Percentiles rank a stretch among this genome's conserved stretches.
These are phyloP conservation scores for Phytophthora capsici DNA, from an alignment of 352 stramenopile genomes.

Conservation along the genomic window DNA sequence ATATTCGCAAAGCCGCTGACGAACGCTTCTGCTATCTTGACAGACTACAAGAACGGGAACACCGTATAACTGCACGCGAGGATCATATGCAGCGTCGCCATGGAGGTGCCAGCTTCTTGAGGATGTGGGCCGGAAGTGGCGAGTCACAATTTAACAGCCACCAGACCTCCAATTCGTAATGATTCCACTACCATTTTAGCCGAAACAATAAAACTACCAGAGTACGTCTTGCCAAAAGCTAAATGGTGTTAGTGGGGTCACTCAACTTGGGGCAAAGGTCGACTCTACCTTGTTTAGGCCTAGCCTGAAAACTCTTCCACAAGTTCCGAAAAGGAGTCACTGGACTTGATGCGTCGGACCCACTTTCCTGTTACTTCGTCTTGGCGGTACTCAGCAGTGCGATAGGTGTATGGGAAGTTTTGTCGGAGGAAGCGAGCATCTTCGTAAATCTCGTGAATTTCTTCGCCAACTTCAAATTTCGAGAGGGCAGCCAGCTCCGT, in stretches of 20 bases:
- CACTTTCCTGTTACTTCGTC: conserved; percentile 51
- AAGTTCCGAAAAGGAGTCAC: conserved; percentile 28
- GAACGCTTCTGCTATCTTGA: conserved; percentile 69
- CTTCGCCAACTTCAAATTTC: conserved; percentile 43
- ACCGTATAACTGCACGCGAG: conserved; percentile 55
- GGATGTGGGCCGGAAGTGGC: conserved; percentile 82
- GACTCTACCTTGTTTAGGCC: too few species aligned
- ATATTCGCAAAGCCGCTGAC: conserved; percentile 53
- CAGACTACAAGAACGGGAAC: conserved; percentile 63
- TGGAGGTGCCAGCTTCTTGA: conserved; percentile 67
- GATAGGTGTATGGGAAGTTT: conserved; percentile 71
- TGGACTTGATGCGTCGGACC: conserved; percentile 43
- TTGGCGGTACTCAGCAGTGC: conserved; percentile 59
- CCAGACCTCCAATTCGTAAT: background rate
- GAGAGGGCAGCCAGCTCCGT: conserved; percentile 51
- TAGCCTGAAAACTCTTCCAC: conserved; percentile 32
- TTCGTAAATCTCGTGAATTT: conserved; percentile 73
- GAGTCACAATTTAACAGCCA: conserved; percentile 76
- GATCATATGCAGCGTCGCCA: conserved; percentile 71
- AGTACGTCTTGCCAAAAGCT: too few species aligned
- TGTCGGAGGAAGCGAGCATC: conserved; percentile 62
- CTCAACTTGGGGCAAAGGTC: too few species aligned
- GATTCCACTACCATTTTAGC: too few species aligned
- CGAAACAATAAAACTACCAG: too few species aligned
- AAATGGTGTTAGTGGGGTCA: too few species aligned